These are phyloP conservation scores for Boletellus ananas DNA, from an alignment of 768 basidiomycete species.

Conservation along the genomic window DNA sequence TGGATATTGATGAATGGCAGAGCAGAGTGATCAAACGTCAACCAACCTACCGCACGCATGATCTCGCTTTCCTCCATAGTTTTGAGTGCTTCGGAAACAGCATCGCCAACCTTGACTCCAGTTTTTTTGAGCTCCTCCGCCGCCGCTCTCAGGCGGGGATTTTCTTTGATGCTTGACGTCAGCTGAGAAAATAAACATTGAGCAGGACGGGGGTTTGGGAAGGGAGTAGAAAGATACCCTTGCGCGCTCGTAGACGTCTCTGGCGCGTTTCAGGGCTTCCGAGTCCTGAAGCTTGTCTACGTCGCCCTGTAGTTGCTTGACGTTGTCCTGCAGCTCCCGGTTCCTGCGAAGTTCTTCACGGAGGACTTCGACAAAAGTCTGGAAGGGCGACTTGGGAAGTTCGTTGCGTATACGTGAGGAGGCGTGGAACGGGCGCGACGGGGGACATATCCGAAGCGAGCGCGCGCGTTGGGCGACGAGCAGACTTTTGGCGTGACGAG, in stretches of 20 bases:
- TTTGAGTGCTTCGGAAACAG: constrained; percentile 86
- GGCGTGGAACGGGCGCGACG: constrained; percentile 53
- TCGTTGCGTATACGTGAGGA: constrained; percentile 61
- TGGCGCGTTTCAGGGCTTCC: constrained; percentile 89
- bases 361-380: constrained; percentile 93
- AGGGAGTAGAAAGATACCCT: constrained; percentile 53
- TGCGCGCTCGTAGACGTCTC: constrained; percentile 90
- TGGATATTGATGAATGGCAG: background rate
- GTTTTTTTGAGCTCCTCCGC: constrained; percentile 89
- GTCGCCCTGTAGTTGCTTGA: constrained; percentile 96
- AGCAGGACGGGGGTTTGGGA: constrained; percentile 1
- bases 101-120: constrained; percentile 91
- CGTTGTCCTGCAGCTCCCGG: constrained; percentile 91
- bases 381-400: constrained; percentile 86
- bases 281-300: constrained; percentile 97
- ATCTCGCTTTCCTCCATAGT: constrained; percentile 94
- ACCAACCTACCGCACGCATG: constrained; percentile 70
- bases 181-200: constrained; percentile 47
- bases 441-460: constrained; percentile 30
- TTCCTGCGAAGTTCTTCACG: constrained; percentile 92
- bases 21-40: background rate
- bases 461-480: constrained; percentile 29
- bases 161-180: constrained; percentile 92
- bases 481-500: constrained; percentile 44
- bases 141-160: constrained; percentile 85